Base-by-base conservation (phyloP, 306 rosid genomes). In the Purshia tridentata region DNA sequence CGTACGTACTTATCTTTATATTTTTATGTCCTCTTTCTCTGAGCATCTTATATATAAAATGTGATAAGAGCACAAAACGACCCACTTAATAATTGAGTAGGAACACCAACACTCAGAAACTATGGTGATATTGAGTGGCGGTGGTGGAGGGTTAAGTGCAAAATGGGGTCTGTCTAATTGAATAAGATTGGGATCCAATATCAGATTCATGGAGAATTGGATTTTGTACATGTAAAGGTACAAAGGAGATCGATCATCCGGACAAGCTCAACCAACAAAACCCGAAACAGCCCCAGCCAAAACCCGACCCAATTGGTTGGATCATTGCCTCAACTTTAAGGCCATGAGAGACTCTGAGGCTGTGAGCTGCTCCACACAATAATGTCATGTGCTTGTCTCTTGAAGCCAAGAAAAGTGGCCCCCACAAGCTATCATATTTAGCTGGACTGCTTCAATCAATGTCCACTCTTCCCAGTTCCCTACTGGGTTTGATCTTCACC, bases 71-170 rank as follows among this genome's bases (percentile, higher is more conserved):
- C 45, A 37, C 19, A 15, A 54, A 22, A 70, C 12, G 74, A 41
- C 65, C 53, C n/a, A 20, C 65, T 12, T 22, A 70, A 70, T 56
- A 56, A 56, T 56, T 56, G 65, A 19, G 6, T 51, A 19, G 56
- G 56, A 67, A 48, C 51, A 4, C 39, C 50, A 65, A 48, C 14
- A 51, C 58, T 14, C 5, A n/a, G 6, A 69, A 8, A 16, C 37
- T 51, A 37, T 51, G 73, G 46, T 18, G 73, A 69, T 1, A 51
- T 51, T 39, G 60, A 68, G 61, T 12, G 62, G 65, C 55, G 74
- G 44, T 29, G 19, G n/a, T n/a, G 65, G 19, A 9, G 44, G 39
- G 35, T 29, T 29, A 29, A 29, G 35, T 29, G 2, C 35, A 29
- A 29, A 29, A 29, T 29, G 35, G 35, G 35, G 35, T 29, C 35